Conservation (phyloP, 1,284 basidiomycete species). For the Cryptococcus deneoformans region DNA sequence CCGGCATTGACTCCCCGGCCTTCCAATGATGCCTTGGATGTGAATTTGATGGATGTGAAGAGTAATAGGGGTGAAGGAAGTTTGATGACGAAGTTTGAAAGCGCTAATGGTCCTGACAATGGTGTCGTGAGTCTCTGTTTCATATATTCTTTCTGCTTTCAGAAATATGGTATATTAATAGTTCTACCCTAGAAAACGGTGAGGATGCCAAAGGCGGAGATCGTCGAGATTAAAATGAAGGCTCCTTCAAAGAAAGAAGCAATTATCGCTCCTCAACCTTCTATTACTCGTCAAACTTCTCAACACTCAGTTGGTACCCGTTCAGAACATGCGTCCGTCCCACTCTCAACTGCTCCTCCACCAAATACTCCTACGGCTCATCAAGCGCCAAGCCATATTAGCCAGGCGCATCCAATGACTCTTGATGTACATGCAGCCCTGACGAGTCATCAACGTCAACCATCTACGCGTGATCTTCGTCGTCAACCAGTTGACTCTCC, state of each 20-base stretch:
- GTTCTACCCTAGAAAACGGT: neutral
- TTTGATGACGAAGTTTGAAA: slow-evolving; percentile 26
- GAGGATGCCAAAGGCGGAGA: neutral
- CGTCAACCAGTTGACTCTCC: neutral
- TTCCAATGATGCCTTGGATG: slow-evolving; percentile 7
- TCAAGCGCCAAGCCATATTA: neutral
- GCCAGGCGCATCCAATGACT: no score
- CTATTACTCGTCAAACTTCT: neutral
- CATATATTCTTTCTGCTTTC: slow-evolving; percentile 1
- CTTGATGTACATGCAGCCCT: neutral
- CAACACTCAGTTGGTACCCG: neutral
- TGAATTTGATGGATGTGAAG: neutral
- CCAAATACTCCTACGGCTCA: neutral
- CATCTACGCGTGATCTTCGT: neutral
- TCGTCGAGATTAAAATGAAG: neutral
- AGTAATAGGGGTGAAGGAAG: slow-evolving; percentile 13
- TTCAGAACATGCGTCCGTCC: neutral
- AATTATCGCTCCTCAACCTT: neutral
- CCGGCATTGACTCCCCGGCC: slow-evolving; percentile 21
- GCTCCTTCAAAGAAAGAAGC: neutral
- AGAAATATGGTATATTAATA: neutral
- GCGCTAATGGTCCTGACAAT: slow-evolving; percentile 25
- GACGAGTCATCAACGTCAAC: neutral
- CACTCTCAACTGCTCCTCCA: neutral
- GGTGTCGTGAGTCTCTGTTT: slow-evolving; percentile 12